Conservation (phyloP, 2,329 filamentous ascomycete species). For the Ramichloridium luteum region DNA sequence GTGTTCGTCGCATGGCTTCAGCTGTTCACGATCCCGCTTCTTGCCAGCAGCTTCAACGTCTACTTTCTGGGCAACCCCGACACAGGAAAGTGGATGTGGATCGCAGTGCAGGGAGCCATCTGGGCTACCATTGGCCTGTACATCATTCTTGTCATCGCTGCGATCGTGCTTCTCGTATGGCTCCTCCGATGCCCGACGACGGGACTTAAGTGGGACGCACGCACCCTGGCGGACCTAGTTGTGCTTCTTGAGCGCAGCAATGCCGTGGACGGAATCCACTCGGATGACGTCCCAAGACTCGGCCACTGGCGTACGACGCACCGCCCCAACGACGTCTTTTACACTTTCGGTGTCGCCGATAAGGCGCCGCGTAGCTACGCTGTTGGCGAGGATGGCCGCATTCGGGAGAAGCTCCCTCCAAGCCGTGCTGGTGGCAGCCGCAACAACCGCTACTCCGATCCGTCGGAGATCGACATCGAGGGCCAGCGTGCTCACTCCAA, state of each 20-base stretch:
- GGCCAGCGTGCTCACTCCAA: slow-evolving; percentile 26
- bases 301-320: slow-evolving; percentile 73
- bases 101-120: slow-evolving; percentile 61
- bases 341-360: slow-evolving; percentile 60
- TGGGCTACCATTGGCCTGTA: slow-evolving; percentile 72
- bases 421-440: slow-evolving; percentile 1
- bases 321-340: slow-evolving; percentile 56
- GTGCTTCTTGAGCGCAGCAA: slow-evolving; percentile 71
- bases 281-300: slow-evolving; percentile 48
- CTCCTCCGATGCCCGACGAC: slow-evolving; percentile 49
- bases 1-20: slow-evolving; percentile 62
- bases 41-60: slow-evolving; percentile 62
- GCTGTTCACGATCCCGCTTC: slow-evolving; percentile 68
- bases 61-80: slow-evolving; percentile 48
- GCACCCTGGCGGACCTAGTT: slow-evolving; percentile 69
- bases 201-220: slow-evolving; percentile 73
- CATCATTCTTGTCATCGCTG: slow-evolving; percentile 48
- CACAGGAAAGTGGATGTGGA: slow-evolving; percentile 60
- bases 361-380: slow-evolving; percentile 40
- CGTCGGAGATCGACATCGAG: slow-evolving; percentile 22
- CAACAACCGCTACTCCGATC: slow-evolving; percentile 20
- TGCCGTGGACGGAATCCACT: slow-evolving; percentile 45
- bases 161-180: slow-evolving; percentile 48
- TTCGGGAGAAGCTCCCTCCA: slow-evolving; percentile 29
- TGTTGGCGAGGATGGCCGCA: slow-evolving; percentile 34